Conservation (phyloP, 345 rosid species). For the Melaleuca quinquenervia region DNA sequence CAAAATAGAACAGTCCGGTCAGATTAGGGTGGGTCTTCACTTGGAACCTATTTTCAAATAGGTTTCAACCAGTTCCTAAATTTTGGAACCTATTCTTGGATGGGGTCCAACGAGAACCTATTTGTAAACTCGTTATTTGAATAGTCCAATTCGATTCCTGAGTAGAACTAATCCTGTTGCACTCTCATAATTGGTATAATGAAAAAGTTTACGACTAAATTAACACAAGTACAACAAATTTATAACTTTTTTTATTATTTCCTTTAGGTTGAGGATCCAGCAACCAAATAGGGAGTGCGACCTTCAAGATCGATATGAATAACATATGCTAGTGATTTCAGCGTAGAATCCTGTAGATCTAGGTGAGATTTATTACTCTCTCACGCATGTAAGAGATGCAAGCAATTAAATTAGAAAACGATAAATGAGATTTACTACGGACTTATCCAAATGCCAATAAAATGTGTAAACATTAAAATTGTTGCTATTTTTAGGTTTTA, state of each 20-base stretch:
- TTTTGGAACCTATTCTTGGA: no score
- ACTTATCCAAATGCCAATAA: not conserved
- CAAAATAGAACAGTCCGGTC: no score
- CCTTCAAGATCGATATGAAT: not conserved
- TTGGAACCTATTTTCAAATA: no score
- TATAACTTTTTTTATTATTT: no score
- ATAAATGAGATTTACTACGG: not conserved
- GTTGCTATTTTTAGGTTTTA: not conserved
- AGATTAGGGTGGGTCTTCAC: no score
- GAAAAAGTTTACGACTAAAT: not conserved
- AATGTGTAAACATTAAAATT: not conserved
- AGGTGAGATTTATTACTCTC: not conserved
- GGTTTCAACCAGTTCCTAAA: no score
- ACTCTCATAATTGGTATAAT: not conserved
- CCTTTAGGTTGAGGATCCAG: not conserved
- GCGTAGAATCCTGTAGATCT: not conserved
- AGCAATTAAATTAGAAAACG: not conserved
- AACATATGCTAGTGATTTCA: not conserved
- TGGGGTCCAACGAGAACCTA: no score
- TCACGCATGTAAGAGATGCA: not conserved
- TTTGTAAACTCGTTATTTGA: no score
- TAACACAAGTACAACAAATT: not conserved
- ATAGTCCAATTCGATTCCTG: no score
- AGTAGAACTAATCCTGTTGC: no score
- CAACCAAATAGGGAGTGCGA: not conserved